phyloP scores from a whole-genome alignment of 768 basidiomycete genomes.

The Naematelia aurantialba region DNA sequence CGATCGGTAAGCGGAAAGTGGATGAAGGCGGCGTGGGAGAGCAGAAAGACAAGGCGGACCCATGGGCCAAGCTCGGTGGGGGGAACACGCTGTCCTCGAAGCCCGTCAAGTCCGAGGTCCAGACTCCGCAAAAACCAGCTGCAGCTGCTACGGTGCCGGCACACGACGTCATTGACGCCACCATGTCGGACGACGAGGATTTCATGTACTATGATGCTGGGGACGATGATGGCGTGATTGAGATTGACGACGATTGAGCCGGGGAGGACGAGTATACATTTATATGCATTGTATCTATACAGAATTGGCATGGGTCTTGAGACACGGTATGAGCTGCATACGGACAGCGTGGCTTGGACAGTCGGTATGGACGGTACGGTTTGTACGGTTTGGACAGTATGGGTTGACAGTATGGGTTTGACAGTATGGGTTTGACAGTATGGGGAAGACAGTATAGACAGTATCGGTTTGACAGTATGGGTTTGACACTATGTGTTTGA shows the following conservation, averaged over 20 bases:
- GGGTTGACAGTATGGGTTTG: no score
- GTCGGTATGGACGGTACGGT: no score
- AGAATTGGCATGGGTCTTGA: background rate
- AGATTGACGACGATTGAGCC: slow-evolving; percentile 71
- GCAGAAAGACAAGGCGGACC: slow-evolving; percentile 50
- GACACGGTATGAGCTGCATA: background rate
- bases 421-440: no score
- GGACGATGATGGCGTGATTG: slow-evolving; percentile 71
- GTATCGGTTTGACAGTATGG: no score
- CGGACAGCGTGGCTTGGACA: no score
- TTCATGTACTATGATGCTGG: slow-evolving; percentile 62
- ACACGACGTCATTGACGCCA: slow-evolving; percentile 37
- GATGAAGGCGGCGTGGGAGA: slow-evolving; percentile 59
- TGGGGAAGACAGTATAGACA: no score
- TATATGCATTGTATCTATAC: background rate
- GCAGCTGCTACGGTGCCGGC: slow-evolving; percentile 50
- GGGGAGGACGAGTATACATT: slow-evolving; percentile 2
- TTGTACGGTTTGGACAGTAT: no score
- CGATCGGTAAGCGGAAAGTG: slow-evolving; percentile 25
- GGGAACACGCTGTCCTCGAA: slow-evolving; percentile 35
- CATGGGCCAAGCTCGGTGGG: slow-evolving; percentile 52
- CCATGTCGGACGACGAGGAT: slow-evolving; percentile 47
- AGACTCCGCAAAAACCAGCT: slow-evolving; percentile 56
- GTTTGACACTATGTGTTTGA: no score
- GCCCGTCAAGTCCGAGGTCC: slow-evolving; percentile 45